Percentiles rank a stretch among this genome's conserved stretches.
Conservation (phyloP, 2,329 filamentous ascomycete genomes). For the Fusarium lateritium region DNA sequence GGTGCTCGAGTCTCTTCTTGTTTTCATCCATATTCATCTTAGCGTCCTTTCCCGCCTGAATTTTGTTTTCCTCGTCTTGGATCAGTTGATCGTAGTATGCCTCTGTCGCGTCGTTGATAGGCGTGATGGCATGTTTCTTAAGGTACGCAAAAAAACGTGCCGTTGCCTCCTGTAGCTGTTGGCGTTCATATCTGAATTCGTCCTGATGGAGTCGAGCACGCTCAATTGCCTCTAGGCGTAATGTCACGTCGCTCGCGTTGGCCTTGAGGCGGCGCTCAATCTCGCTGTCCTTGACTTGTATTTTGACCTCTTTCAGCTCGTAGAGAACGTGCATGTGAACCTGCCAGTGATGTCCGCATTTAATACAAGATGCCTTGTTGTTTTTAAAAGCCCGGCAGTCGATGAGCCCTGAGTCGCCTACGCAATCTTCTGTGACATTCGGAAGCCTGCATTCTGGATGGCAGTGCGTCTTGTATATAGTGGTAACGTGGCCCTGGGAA, state of each 20-base stretch:
- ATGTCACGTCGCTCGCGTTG: constrained; percentile 11
- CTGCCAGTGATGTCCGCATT: constrained; percentile 24
- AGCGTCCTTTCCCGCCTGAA: constrained; percentile 3
- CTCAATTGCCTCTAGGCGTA: constrained; percentile 13
- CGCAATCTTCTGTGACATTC: constrained; percentile 11
- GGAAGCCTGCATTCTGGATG: constrained; percentile 25
- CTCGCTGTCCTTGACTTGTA: constrained; percentile 15
- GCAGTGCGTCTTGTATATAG: constrained; percentile 33
- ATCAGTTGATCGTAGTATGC: constrained; percentile 26
- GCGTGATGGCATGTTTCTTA: constrained; percentile 5
- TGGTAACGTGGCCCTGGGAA: background rate
- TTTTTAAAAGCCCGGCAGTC: constrained; percentile 13
- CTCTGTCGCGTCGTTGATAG: constrained; percentile 22
- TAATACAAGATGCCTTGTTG: background rate
- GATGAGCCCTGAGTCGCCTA: constrained; percentile 4
- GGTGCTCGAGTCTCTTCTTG: constrained; percentile 6
- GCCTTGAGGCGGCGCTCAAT: constrained; percentile 7
- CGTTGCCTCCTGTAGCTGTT: constrained; percentile 6
- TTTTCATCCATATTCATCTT: constrained; percentile 7
- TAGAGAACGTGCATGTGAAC: constrained; percentile 34
- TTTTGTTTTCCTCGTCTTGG: constrained; percentile 4
- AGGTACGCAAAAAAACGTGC: constrained; percentile 27
- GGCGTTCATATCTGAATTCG: constrained; percentile 17
- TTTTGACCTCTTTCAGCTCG: constrained; percentile 5
- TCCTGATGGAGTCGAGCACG: background rate